Base-by-base conservation (phyloP, 768 basidiomycete species). In the Dentipellis fragilis region DNA sequence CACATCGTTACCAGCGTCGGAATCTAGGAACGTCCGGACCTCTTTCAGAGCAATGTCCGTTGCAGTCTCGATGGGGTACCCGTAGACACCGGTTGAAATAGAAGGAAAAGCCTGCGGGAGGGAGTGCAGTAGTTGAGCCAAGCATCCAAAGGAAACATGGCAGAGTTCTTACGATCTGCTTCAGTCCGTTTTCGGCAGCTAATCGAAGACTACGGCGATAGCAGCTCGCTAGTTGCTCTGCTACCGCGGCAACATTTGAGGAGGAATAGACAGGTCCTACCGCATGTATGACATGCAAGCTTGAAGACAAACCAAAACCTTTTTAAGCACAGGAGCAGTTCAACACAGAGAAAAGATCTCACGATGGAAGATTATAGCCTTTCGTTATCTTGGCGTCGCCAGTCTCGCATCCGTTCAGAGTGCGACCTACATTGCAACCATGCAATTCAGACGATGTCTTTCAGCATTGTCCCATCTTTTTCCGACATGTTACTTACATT, bases 301-400 rank as follows among this genome's bases (percentile, higher is more conserved):
- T 88, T 59, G 21, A 50, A 12, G 29, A 19, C 45, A 29, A 45
- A 29, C 16, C 17, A 10, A 17, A 3, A 11, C 29, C 29, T 3
- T 3, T 29, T 29, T 29, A 3, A 29, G 37, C n/a, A n/a, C n/a
- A n/a, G n/a, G n/a, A n/a, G n/a, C n/a, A n/a, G n/a, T n/a, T n/a
- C n/a, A n/a, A 17, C 35, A 40, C n/a, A 34, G n/a, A 12, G 45
- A 45, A 52, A 17, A 77, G 29, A 3, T 29, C 85, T 60, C 56
- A 91, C 90, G 87, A 76, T 50, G 89, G 88, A 38, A 93, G 76
- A 52, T 80, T 68, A 63, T 91, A 87, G 6, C 86, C 90, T 60
- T 72, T 75, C 9, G 89, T 92, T 47, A 92, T 85, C 68, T 91
- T 92, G 10, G 88, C 80, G 45, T 84, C 73, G 37, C 90, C 90